Evolutionary conservation across 306 rosid species (phyloP).

Genomic region (Corylus americana): DNA sequence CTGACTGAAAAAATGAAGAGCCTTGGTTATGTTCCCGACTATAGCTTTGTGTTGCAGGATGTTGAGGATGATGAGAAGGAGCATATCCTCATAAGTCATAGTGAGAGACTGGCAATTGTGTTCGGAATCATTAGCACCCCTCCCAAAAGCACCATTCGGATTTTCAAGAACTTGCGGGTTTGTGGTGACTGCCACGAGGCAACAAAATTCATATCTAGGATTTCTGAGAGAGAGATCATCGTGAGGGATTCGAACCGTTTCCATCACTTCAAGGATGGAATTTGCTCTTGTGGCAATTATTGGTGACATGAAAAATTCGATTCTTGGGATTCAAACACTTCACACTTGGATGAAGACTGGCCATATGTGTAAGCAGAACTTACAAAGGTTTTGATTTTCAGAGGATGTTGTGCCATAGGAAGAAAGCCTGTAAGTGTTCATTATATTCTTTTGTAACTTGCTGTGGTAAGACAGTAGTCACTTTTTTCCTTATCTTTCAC

Average conservation of each 20-base stretch:
- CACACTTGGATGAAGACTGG: not conserved
- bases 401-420: too few relatives aligned
- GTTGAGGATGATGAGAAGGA: constrained; percentile 60
- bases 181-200: constrained; percentile 50
- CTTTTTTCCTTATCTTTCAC: not conserved
- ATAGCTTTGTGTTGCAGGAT: constrained; percentile 52
- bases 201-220: constrained; percentile 42
- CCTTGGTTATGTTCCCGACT: constrained; percentile 49
- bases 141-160: constrained; percentile 37
- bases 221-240: constrained; percentile 45
- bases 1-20: constrained; percentile 46
- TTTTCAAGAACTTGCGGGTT: constrained; percentile 56
- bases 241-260: constrained; percentile 58
- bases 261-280: constrained; percentile 54
- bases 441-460: too few relatives aligned
- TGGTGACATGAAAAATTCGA: constrained; percentile 36
- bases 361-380: not conserved
- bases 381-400: too few relatives aligned
- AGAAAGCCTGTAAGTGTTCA: too few relatives aligned
- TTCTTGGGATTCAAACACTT: not conserved
- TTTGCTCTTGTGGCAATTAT: constrained; percentile 52
- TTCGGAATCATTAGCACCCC: constrained; percentile 47
- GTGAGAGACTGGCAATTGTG: constrained; percentile 54
- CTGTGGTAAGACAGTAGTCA: not conserved
- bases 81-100: constrained; percentile 44